A percentile compares a stretch with the other conserved stretches of the same genome.
Conservation (phyloP, 2,329 filamentous ascomycete genomes). For the Sporothrix euskadiensis region DNA sequence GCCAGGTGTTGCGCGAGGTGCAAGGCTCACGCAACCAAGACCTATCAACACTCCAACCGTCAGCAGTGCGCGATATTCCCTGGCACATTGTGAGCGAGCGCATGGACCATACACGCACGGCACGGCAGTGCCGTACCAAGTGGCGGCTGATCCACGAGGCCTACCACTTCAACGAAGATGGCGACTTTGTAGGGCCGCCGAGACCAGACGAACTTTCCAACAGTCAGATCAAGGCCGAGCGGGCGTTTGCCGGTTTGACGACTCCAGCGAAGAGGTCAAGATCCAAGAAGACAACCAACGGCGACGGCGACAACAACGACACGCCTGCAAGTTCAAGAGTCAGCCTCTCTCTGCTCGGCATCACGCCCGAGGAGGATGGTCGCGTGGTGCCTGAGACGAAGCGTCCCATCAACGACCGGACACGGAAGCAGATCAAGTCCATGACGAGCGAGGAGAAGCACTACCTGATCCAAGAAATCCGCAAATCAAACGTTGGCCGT, state of each 20-base stretch:
- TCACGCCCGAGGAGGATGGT: constrained; percentile 34
- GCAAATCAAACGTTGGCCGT: constrained; percentile 42
- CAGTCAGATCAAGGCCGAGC: constrained; percentile 26
- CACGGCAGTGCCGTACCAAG: constrained; percentile 68
- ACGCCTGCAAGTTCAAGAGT: not conserved
- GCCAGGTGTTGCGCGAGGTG: constrained; percentile 53
- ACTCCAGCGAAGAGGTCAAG: not conserved
- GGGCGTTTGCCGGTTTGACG: not conserved
- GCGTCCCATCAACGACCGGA: constrained; percentile 42
- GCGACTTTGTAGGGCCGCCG: constrained; percentile 26
- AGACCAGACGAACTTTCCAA: constrained; percentile 19
- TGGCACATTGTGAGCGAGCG: constrained; percentile 65
- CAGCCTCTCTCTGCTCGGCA: constrained; percentile 19
- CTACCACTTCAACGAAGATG: constrained; percentile 30
- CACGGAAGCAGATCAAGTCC: constrained; percentile 44
- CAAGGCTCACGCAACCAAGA: constrained; percentile 43
- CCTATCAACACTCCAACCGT: constrained; percentile 27
- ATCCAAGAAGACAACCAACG: not conserved
- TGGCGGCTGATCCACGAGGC: constrained; percentile 51
- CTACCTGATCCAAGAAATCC: constrained; percentile 47
- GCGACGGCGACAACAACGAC: not conserved
- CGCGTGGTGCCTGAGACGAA: constrained; percentile 43
- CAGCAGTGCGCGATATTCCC: constrained; percentile 58
- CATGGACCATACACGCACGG: constrained; percentile 62
- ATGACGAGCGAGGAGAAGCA: constrained; percentile 51